A percentile compares a stretch with the other conserved stretches of the same genome.
Evolutionary conservation across 192 early-diverging fungal genomes (phyloP).

Genomic region (Rhizophagus prolifer): DNA sequence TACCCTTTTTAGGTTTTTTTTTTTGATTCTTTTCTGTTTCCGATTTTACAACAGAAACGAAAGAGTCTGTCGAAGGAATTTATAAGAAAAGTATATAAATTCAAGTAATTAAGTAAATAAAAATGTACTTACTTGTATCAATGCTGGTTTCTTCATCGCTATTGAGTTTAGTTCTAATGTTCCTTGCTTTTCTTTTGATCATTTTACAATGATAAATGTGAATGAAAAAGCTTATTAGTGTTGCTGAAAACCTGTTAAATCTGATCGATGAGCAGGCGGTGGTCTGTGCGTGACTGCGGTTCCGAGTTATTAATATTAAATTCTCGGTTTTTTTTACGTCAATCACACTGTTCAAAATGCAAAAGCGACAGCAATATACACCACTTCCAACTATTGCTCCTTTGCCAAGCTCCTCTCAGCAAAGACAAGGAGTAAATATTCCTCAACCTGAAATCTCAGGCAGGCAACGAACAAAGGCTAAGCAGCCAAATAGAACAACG

Average conservation of each 20-base stretch:
- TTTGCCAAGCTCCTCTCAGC: background rate
- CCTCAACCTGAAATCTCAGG: conserved; percentile 1
- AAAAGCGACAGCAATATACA: background rate
- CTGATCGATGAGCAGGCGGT: too few relatives aligned
- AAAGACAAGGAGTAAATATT: background rate
- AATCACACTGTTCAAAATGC: background rate
- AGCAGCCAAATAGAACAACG: conserved; percentile 71
- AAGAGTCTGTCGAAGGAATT: background rate
- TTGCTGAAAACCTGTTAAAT: too few relatives aligned
- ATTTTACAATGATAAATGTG: background rate
- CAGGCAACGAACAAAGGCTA: background rate
- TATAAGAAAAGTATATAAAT: background rate
- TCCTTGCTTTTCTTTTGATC: background rate
- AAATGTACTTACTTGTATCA: background rate
- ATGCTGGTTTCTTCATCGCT: background rate
- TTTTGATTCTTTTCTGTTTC: background rate
- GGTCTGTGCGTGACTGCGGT: background rate
- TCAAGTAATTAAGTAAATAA: too few relatives aligned
- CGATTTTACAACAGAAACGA: background rate
- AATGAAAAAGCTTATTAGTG: too few relatives aligned
- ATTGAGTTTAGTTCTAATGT: conserved; percentile 4
- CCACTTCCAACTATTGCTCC: background rate
- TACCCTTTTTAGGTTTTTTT: conserved; percentile 2
- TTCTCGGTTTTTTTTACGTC: too few relatives aligned
- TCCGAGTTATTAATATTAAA: too few relatives aligned